Evolutionary conservation across 148 eudicot genomes (phyloP), one percentile per base, ranked within the genome.

Genomic region (Diospyros kaki): DNA sequence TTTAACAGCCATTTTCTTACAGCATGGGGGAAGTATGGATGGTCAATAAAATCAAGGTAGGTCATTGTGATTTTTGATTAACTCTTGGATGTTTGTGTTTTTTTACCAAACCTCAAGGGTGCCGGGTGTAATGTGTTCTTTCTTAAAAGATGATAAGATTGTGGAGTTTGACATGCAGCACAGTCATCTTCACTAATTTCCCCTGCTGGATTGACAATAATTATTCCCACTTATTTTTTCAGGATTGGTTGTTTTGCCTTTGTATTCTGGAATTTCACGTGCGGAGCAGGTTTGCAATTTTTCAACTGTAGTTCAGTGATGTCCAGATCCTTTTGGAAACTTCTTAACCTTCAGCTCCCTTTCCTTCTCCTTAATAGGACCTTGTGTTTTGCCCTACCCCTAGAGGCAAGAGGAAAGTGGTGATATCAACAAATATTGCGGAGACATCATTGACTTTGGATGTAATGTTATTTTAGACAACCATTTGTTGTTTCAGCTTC

Each of bases 391-490:
- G 97, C 75, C 94, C 94, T 51, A 89, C 98, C 68, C 94, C 93
- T 54, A 89, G 92, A 79, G 99, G 98, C 59, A 96, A 89, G 83
- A 89, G 99, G 81, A 96, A 96, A 85, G 97, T 96, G 76, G 87
- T 96, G 54, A 82, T 93, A 63, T 91, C 99, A 66, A 96, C 99
- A 82, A 96, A 96, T 87, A 96, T 96, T 78, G 98, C 99, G 18
- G 99, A 96, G 84, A 96, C 99, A 40, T 96, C 99, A 64, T 82
- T 96, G 78, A 96, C 99, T 58, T 83, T 96, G 85, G 98, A 93
- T 98, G 98, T 93, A 87, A 72, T 15, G 63, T 61, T 9, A 28
- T 28, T 28, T 62, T 39, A 50, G 48, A 70, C 48, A 15, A 1
- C 13, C n/a, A 2, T 40, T 42, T 46, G 59, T 50, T 48, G 8